Percentiles rank a stretch among this genome's conserved stretches.
These are phyloP conservation scores for Trapa bicornis DNA, from an alignment of 345 rosid genomes.

Conservation along the genomic window DNA sequence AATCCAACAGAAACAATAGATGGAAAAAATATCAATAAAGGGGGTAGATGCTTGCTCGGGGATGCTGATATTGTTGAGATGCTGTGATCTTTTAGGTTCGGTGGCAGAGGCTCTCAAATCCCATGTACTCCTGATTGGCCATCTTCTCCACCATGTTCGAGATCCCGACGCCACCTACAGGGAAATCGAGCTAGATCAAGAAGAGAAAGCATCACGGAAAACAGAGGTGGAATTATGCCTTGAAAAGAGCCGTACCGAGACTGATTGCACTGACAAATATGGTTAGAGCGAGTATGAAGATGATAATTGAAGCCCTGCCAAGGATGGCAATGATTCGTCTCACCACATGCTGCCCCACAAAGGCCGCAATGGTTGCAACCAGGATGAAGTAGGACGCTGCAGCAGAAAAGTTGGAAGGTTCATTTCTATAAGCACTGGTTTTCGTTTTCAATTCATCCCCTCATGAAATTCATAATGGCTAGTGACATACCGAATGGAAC, in stretches of 20 bases:
- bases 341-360: constrained; percentile 51
- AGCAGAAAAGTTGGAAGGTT: not conserved
- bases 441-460: no score
- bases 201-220: not conserved
- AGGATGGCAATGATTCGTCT: constrained; percentile 42
- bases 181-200: not conserved
- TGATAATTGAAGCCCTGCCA: constrained; percentile 56
- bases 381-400: constrained; percentile 48
- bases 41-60: not conserved
- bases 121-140: constrained; percentile 53
- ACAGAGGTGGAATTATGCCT: not conserved
- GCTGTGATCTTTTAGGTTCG: constrained; percentile 11
- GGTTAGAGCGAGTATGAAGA: constrained; percentile 54
- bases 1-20: not conserved
- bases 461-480: not conserved
- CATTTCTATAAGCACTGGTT: no score
- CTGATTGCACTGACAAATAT: constrained; percentile 53
- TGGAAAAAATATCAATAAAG: not conserved
- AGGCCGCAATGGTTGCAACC: constrained; percentile 48
- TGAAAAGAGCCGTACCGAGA: constrained; percentile 23
- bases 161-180: constrained; percentile 60
- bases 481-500: constrained; percentile 40
- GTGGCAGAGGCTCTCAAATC: constrained; percentile 47
- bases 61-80: not conserved
- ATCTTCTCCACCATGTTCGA: constrained; percentile 48